Conservation (phyloP, 192 early-diverging fungal species). For the Gonapodya sp. region DNA sequence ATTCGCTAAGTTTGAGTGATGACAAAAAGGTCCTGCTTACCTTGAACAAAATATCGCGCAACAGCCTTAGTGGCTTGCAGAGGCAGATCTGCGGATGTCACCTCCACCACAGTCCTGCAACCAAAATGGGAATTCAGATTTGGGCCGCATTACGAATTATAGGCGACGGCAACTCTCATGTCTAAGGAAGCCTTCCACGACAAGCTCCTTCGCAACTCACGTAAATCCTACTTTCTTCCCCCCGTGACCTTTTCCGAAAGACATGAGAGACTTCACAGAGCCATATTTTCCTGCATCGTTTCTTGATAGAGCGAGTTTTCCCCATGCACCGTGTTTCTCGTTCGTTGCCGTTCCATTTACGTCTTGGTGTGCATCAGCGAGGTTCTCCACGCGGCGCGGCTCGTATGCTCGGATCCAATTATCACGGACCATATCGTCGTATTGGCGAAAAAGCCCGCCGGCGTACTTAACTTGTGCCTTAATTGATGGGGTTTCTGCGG, state of each 20-base stretch:
- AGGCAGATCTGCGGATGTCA: background rate
- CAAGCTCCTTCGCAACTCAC: background rate
- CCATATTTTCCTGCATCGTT: background rate
- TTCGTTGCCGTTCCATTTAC: background rate
- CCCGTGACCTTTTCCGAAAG: background rate
- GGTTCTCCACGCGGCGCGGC: background rate
- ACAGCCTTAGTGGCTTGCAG: background rate
- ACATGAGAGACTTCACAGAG: background rate
- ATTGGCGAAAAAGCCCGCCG: background rate
- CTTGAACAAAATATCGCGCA: background rate
- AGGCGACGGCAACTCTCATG: no score
- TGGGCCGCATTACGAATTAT: no score
- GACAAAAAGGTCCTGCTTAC: background rate
- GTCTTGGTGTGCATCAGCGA: background rate
- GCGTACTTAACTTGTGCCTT: background rate
- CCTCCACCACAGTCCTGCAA: background rate
- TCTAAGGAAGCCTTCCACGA: background rate
- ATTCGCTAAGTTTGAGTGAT: background rate
- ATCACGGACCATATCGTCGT: background rate
- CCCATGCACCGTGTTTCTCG: background rate
- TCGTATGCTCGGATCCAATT: background rate
- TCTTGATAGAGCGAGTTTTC: background rate
- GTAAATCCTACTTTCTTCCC: background rate
- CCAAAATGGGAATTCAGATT: no score
- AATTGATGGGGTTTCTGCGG: background rate